These are phyloP conservation scores for Metschnikowia kofuensis DNA, from an alignment of 805 yeast genomes.

Conservation along the genomic window DNA sequence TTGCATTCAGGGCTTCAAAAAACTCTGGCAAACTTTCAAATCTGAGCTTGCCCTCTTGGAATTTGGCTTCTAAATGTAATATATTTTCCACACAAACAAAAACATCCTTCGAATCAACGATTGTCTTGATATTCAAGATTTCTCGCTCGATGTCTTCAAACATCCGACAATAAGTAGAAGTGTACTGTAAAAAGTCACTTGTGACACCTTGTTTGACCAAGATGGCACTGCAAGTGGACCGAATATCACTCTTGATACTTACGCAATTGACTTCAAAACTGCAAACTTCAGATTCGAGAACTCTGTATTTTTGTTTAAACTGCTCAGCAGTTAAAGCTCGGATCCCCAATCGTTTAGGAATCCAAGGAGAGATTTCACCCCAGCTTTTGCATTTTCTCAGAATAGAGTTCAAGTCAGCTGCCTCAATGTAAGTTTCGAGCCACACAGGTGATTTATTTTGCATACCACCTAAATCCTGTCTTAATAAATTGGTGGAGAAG, in stretches of 20 bases:
- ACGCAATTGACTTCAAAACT: background rate
- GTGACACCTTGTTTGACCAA: slow-evolving; percentile 6
- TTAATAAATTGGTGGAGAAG: background rate
- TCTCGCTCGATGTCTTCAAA: slow-evolving; percentile 1
- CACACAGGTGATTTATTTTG: background rate
- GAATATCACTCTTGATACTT: slow-evolving; percentile 1
- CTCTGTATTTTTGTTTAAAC: slow-evolving; percentile 1
- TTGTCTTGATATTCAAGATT: background rate
- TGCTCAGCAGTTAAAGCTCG: slow-evolving; percentile 2
- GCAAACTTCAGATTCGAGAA: slow-evolving; percentile 3
- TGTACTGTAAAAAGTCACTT: slow-evolving; percentile 6
- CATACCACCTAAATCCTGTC: background rate
- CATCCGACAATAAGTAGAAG: slow-evolving; percentile 1
- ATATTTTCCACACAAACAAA: background rate
- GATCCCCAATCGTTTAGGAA: background rate
- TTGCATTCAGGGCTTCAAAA: background rate
- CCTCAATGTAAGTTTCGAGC: background rate
- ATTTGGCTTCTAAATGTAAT: background rate
- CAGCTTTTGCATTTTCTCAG: background rate
- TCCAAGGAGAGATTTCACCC: background rate
- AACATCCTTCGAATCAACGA: background rate
- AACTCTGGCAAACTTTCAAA: slow-evolving; percentile 1
- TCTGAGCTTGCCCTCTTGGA: background rate
- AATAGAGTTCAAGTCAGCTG: background rate
- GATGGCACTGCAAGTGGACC: background rate